Evolutionary conservation across 2,329 filamentous ascomycete genomes (phyloP).

Genomic region (Didymella glomerata): DNA sequence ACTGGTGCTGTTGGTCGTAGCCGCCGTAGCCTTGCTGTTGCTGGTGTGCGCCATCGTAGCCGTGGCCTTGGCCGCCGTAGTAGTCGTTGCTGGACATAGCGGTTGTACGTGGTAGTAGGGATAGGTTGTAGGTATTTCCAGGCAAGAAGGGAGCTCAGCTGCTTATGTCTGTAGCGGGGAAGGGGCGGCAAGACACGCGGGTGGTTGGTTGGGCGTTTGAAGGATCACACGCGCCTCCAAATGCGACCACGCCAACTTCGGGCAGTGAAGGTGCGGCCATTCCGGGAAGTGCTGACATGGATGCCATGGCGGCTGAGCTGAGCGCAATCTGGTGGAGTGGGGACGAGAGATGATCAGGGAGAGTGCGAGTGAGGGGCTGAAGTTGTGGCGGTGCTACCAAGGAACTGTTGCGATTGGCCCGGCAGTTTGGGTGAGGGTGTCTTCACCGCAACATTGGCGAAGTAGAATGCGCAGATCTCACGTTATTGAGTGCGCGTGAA

Average conservation of each 20-base stretch:
- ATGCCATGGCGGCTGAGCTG: conserved; percentile 32
- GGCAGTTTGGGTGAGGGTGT: not conserved
- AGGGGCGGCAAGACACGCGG: conserved; percentile 26
- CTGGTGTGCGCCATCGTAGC: conserved; percentile 39
- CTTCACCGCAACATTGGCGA: not conserved
- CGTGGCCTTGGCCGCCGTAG: conserved; percentile 45
- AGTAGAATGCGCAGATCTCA: not conserved
- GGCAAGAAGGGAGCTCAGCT: conserved; percentile 19
- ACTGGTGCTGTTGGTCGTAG: conserved; percentile 37
- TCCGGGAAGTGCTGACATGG: conserved; percentile 20
- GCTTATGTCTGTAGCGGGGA: conserved; percentile 32
- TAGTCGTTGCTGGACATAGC: conserved; percentile 44
- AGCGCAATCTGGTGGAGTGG: conserved; percentile 16
- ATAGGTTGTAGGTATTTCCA: conserved; percentile 10
- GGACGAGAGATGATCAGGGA: conserved; percentile 5
- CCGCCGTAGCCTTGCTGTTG: conserved; percentile 38
- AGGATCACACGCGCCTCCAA: conserved; percentile 35
- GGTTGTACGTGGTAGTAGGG: not conserved
- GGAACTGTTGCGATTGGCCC: conserved; percentile 6
- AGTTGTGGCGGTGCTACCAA: conserved; percentile 13
- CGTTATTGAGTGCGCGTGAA: not conserved
- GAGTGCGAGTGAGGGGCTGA: conserved; percentile 10
- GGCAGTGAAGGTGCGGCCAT: conserved; percentile 19
- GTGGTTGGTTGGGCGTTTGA: conserved; percentile 29
- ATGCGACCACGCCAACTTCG: conserved; percentile 25